These are phyloP conservation scores for Jacaranda copaia DNA, from an alignment of 257 asterid species.

Conservation along the genomic window DNA sequence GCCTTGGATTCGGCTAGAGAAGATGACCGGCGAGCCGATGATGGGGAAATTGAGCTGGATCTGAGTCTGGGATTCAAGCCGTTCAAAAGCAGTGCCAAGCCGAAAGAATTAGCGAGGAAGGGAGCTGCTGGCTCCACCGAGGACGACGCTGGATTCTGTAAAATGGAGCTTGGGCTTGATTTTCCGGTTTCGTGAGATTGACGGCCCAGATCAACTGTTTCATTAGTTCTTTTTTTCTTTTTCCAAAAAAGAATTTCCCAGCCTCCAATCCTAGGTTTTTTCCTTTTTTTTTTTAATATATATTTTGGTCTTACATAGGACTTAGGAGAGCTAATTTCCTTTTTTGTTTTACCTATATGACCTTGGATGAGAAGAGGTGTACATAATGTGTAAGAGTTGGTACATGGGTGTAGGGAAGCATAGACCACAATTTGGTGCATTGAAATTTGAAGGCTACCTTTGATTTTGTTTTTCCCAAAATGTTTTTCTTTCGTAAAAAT, in stretches of 20 bases:
- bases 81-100: slow-evolving; percentile 33
- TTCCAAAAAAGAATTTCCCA: background rate
- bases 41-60: slow-evolving; percentile 66
- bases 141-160: slow-evolving; percentile 44
- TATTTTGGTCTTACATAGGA: no score
- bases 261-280: background rate
- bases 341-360: no score
- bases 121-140: slow-evolving; percentile 25
- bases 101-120: slow-evolving; percentile 28
- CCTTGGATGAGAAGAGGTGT: no score
- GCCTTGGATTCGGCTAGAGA: slow-evolving; percentile 21
- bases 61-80: slow-evolving; percentile 66
- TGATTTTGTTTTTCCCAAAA: no score
- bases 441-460: no score
- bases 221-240: background rate
- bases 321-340: no score
- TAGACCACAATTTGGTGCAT: no score
- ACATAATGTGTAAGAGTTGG: no score
- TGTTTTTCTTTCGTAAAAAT: no score
- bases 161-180: slow-evolving; percentile 64
- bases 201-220: slow-evolving; percentile 36
- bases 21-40: slow-evolving; percentile 26
- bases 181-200: slow-evolving; percentile 38
- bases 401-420: no score
- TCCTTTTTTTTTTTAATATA: background rate